Percentiles rank a stretch among this genome's conserved stretches.
Evolutionary conservation across 768 basidiomycete genomes (phyloP).

Genomic region (Phaeotremella skinneri): DNA sequence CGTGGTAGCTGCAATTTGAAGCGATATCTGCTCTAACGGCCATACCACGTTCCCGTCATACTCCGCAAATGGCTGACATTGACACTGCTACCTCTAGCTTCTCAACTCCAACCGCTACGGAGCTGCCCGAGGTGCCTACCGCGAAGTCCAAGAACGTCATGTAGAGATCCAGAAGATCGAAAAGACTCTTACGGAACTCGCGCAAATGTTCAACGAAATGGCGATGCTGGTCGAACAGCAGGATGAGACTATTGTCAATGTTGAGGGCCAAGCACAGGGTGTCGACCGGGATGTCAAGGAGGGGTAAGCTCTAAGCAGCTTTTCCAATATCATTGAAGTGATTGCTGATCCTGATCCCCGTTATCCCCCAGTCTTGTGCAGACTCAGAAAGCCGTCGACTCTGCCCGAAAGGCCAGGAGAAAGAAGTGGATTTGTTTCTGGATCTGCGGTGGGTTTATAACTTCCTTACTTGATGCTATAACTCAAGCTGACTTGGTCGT

Average conservation of each 20-base stretch:
- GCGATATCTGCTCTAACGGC: not conserved
- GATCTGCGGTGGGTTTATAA: slow-evolving; percentile 40
- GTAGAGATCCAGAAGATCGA: slow-evolving; percentile 82
- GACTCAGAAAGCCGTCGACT: slow-evolving; percentile 79
- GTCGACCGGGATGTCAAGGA: slow-evolving; percentile 68
- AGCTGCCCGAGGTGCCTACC: slow-evolving; percentile 74
- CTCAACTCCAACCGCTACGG: slow-evolving; percentile 76
- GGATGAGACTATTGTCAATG: slow-evolving; percentile 65
- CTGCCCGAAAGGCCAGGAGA: slow-evolving; percentile 82
- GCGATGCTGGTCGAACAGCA: slow-evolving; percentile 73
- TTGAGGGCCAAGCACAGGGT: slow-evolving; percentile 63
- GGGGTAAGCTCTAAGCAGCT: slow-evolving; percentile 58
- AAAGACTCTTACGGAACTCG: slow-evolving; percentile 80
- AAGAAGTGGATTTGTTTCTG: slow-evolving; percentile 96
- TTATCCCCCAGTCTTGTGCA: slow-evolving; percentile 72
- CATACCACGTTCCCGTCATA: not conserved
- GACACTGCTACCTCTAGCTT: slow-evolving; percentile 57
- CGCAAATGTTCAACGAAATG: slow-evolving; percentile 89
- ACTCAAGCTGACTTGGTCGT: slow-evolving; percentile 2
- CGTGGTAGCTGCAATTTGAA: too few relatives aligned
- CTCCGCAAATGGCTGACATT: not conserved
- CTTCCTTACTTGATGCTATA: not conserved
- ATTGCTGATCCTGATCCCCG: not conserved
- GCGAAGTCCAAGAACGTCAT: slow-evolving; percentile 85
- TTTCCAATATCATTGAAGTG: slow-evolving; percentile 8